Conservation (phyloP, 495 filamentous ascomycete genomes). For the Podospora fimiseda region DNA sequence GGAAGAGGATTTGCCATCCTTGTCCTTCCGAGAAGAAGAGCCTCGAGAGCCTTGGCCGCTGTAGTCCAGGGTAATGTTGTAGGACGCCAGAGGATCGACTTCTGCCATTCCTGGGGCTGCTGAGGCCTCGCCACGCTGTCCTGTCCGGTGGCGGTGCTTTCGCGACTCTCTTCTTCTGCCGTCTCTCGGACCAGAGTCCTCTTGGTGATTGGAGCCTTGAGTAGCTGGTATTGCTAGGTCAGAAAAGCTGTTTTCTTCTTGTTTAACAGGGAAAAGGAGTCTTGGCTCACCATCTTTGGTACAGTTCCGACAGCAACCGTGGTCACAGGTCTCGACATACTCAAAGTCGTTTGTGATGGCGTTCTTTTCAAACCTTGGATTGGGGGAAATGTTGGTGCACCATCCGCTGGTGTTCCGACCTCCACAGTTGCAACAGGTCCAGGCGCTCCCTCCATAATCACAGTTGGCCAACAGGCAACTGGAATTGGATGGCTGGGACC, state of each 20-base stretch:
- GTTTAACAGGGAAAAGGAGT: background rate
- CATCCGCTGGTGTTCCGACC: conserved; percentile 37
- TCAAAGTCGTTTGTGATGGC: conserved; percentile 28
- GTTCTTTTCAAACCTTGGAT: conserved; percentile 29
- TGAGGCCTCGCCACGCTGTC: background rate
- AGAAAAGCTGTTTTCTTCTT: background rate
- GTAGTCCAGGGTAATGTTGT: conserved; percentile 20
- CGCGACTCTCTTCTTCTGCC: conserved; percentile 11
- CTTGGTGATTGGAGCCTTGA: background rate
- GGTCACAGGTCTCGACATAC: conserved; percentile 35
- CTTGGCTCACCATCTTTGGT: conserved; percentile 27
- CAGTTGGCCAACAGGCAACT: conserved; percentile 37
- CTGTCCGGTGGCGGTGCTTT: conserved; percentile 8
- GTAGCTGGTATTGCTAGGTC: background rate
- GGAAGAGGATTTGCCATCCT: background rate
- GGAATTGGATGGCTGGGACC: conserved; percentile 29
- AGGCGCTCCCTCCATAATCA: conserved; percentile 33
- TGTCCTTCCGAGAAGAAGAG: conserved; percentile 5
- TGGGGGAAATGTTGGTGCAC: conserved; percentile 25
- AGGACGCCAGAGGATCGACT: conserved; percentile 7
- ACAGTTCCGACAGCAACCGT: conserved; percentile 38
- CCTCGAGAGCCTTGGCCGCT: conserved; percentile 10
- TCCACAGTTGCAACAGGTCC: conserved; percentile 39
- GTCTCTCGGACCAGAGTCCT: conserved; percentile 6
- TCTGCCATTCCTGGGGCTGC: background rate